Conservation (phyloP, 2,329 filamentous ascomycete genomes). For the Trichoderma simmonsii region DNA sequence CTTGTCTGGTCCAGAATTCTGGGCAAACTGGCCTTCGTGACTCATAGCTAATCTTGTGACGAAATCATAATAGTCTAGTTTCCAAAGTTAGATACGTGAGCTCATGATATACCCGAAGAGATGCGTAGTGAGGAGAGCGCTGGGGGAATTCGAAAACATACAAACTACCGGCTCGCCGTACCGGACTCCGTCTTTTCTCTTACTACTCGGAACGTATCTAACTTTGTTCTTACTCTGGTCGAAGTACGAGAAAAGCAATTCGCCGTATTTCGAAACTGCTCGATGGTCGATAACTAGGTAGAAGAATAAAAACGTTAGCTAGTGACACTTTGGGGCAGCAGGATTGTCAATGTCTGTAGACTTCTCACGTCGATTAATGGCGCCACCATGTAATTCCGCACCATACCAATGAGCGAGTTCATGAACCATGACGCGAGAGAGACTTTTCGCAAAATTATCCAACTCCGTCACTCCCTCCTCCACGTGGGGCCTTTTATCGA, state of each 20-base stretch:
- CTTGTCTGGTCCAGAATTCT: background rate
- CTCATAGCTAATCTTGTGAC: background rate
- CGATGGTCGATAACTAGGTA: background rate
- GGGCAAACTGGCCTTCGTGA: background rate
- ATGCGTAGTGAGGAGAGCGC: background rate
- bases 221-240: too few relatives aligned
- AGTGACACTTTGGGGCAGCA: background rate
- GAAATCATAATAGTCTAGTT: too few relatives aligned
- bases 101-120: background rate
- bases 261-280: background rate
- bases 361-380: background rate
- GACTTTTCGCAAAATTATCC: background rate
- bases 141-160: background rate
- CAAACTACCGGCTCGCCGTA: background rate
- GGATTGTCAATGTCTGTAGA: background rate
- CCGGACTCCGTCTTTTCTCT: background rate
- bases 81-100: background rate
- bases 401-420: background rate
- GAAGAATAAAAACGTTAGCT: background rate
- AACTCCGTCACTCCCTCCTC: background rate
- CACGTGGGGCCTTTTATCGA: background rate
- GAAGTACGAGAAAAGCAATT: background rate
- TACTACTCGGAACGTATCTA: background rate
- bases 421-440: background rate
- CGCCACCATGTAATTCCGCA: fast-evolving